Evolutionary conservation across 164 flowering plant genomes (phyloP), one percentile per base, ranked within the genome.

Genomic region (Vitis cinerea): DNA sequence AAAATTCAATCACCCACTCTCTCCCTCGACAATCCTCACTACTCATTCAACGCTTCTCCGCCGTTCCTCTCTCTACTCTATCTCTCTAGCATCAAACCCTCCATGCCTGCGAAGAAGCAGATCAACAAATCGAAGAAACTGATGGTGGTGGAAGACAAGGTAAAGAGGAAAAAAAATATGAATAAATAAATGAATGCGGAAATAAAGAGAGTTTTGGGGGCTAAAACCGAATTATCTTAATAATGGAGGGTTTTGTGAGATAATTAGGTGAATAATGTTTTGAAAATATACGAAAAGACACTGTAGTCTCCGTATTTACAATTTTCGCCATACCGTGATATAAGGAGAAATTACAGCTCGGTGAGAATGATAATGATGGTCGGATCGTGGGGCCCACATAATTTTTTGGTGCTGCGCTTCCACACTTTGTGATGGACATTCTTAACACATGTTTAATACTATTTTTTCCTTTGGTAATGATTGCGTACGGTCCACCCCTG

Each of bases 71-170:
- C 47, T 8, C 51, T 44, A 10, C 67, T 11, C 50, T 63, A 63
- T 65, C 71, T 71, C 69, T 66, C 76, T 54, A 64, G 51, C 68
- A 80, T 80, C 72, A 69, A 75, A 12, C 64, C 71, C 57, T 50
- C 29, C 50, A 1, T 62, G 66, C 50, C 61, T 3, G 7, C 4
- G 19, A 47, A 12, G 60, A 65, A 74, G 83, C 83, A 77, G 84
- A 83, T 83, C 86, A 83, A 79, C 84, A 73, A 83, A 81, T 77
- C 82, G 78, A 79, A 75, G 78, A 78, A 79, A 75, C 51, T 68
- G 73, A 16, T 72, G 74, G 75, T 76, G 70, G 79, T 72, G 71
- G 69, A 64, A 72, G 74, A 69, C 66, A 78, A 78, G 75, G 75
- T 61, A 75, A 80, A 78, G 77, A 69, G 58, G 71, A 65, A 14